Evolutionary conservation across 352 stramenopile species (phyloP).

Genomic region (Elongisporangium prolatum): DNA sequence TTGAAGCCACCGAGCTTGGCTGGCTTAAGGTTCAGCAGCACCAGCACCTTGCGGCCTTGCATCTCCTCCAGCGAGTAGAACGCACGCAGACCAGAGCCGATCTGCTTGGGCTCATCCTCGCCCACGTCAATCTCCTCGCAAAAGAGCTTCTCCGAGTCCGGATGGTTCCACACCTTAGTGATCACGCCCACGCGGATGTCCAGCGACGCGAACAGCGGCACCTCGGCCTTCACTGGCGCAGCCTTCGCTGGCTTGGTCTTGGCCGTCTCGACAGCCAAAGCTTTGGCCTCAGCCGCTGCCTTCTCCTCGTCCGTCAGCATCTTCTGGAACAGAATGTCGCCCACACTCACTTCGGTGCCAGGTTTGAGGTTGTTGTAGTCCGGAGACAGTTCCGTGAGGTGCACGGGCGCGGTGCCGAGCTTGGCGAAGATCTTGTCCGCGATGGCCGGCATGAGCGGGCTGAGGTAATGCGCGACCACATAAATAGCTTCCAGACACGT

Average conservation of each 20-base stretch:
- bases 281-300: constrained; percentile 38
- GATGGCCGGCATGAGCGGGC: constrained; percentile 91
- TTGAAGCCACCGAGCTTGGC: constrained; percentile 96
- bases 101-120: constrained; percentile 89
- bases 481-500: constrained; percentile 97
- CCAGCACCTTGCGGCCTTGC: constrained; percentile 91
- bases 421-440: constrained; percentile 94
- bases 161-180: constrained; percentile 80
- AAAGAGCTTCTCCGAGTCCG: constrained; percentile 93
- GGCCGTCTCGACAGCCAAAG: constrained; percentile 33
- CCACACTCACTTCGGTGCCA: constrained; percentile 89
- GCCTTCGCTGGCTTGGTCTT: constrained; percentile 23
- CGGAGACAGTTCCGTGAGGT: constrained; percentile 68
- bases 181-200: constrained; percentile 83
- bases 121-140: constrained; percentile 99
- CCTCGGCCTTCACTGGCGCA: constrained; percentile 46
- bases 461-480: constrained; percentile 93
- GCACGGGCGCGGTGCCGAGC: constrained; percentile 80
- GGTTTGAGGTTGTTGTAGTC: constrained; percentile 91
- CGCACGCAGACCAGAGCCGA: constrained; percentile 92
- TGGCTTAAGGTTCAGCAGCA: constrained; percentile 98
- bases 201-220: constrained; percentile 65
- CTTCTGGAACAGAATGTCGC: constrained; percentile 95
- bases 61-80: constrained; percentile 97
- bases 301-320: constrained; percentile 76